Conservation (phyloP, 352 stramenopile species). For the Phytophthora cryptogea region DNA sequence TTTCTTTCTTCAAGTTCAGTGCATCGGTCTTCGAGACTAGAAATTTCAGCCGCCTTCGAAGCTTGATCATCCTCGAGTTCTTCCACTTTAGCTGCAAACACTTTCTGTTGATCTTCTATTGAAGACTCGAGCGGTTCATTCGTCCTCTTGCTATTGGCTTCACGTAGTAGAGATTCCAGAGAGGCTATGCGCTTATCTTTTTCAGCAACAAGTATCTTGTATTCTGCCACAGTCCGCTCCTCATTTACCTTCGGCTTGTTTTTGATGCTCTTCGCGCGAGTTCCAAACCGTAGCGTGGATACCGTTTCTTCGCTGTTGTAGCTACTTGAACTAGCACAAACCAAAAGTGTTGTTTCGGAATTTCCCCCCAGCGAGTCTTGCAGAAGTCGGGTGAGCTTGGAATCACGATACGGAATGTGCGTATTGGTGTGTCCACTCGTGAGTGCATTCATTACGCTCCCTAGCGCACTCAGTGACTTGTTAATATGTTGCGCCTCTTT, state of each 20-base stretch:
- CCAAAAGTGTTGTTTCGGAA: constrained; percentile 71
- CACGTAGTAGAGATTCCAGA: constrained; percentile 42
- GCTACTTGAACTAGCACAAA: constrained; percentile 66
- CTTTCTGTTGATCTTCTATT: constrained; percentile 50
- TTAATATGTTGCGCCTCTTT: constrained; percentile 92
- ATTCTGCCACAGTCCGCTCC: constrained; percentile 89
- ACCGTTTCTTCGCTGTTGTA: constrained; percentile 79
- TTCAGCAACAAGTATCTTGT: constrained; percentile 61
- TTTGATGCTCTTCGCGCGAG: constrained; percentile 79
- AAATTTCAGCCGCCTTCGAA: constrained; percentile 54
- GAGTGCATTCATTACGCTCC: constrained; percentile 91
- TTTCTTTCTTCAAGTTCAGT: constrained; percentile 50
- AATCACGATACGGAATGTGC: constrained; percentile 92
- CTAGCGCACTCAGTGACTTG: constrained; percentile 88
- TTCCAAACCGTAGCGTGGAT: constrained; percentile 75
- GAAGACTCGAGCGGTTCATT: constrained; percentile 31
- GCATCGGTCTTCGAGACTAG: constrained; percentile 60
- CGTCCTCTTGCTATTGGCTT: constrained; percentile 16
- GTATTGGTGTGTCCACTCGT: constrained; percentile 85
- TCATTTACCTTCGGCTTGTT: constrained; percentile 83
- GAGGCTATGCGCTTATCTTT: constrained; percentile 61
- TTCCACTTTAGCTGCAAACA: constrained; percentile 55
- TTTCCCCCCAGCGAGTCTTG: constrained; percentile 86
- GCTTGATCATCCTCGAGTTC: constrained; percentile 66
- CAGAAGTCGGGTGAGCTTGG: constrained; percentile 87